phyloP scores from a whole-genome alignment of 1,139 yeast species.

The Yamadazyma membranifaciens region DNA sequence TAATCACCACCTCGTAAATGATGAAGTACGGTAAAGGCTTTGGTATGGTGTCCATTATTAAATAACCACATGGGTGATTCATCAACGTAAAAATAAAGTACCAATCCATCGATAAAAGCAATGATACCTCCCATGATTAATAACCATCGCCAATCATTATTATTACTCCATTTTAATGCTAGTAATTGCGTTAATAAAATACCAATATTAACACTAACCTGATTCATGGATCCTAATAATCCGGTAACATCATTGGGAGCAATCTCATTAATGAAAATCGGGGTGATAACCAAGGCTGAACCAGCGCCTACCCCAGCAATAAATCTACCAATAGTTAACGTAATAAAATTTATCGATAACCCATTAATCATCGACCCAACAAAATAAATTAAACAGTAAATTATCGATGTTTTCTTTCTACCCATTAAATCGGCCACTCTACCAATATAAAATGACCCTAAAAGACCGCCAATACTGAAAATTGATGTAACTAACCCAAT shows the following conservation, averaged over 20 bases:
- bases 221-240: slow-evolving; percentile 82
- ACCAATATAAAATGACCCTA: slow-evolving; percentile 77
- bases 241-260: slow-evolving; percentile 72
- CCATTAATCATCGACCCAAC: slow-evolving; percentile 72
- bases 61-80: slow-evolving; percentile 88
- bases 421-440: slow-evolving; percentile 68
- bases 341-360: slow-evolving; percentile 40
- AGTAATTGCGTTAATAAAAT: slow-evolving; percentile 74
- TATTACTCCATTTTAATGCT: slow-evolving; percentile 67
- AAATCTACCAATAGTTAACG: slow-evolving; percentile 67
- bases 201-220: slow-evolving; percentile 80
- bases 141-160: slow-evolving; percentile 69
- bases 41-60: slow-evolving; percentile 28
- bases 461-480: slow-evolving; percentile 81
- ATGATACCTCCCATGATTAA: slow-evolving; percentile 57
- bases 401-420: slow-evolving; percentile 53
- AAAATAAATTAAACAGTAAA: slow-evolving; percentile 55
- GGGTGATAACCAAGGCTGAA: slow-evolving; percentile 77
- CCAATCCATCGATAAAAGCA: slow-evolving; percentile 47
- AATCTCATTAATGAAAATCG: slow-evolving; percentile 77
- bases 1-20: slow-evolving; percentile 44
- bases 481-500: slow-evolving; percentile 82
- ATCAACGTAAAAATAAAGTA: slow-evolving; percentile 45
- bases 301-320: slow-evolving; percentile 88
- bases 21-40: slow-evolving; percentile 38